These are phyloP conservation scores for Aspergillus tubingensis DNA, from an alignment of 2,329 filamentous ascomycete genomes.

Conservation along the genomic window DNA sequence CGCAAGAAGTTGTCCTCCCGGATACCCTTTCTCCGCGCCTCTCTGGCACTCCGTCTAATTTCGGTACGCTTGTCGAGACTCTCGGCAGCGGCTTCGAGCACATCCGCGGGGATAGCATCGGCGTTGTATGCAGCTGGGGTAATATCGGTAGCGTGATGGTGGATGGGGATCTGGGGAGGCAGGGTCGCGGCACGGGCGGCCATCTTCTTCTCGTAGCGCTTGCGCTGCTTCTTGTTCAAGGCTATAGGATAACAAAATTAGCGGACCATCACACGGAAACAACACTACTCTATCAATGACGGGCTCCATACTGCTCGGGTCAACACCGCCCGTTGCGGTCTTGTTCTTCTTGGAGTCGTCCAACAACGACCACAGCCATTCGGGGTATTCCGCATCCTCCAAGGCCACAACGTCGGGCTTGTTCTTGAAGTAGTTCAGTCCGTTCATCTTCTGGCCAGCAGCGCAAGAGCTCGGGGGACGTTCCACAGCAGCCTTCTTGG, in stretches of 20 bases:
- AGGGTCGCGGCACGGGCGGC: conserved; percentile 42
- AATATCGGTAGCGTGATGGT: conserved; percentile 50
- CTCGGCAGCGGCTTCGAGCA: conserved; percentile 36
- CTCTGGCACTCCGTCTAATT: conserved; percentile 48
- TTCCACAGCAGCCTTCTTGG: conserved; percentile 28
- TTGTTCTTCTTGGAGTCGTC: conserved; percentile 38
- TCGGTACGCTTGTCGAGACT: conserved; percentile 42
- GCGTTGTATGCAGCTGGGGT: conserved; percentile 41
- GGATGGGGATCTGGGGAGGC: conserved; percentile 46
- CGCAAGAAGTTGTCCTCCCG: conserved; percentile 52
- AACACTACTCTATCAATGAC: not conserved
- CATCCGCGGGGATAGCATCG: conserved; percentile 22
- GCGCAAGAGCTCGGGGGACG: conserved; percentile 42
- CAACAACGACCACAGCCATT: conserved; percentile 50
- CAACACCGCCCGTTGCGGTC: conserved; percentile 40
- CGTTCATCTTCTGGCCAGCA: conserved; percentile 43
- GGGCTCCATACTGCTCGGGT: conserved; percentile 40
- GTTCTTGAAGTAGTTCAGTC: conserved; percentile 51
- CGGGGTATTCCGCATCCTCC: conserved; percentile 52
- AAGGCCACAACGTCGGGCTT: conserved; percentile 47
- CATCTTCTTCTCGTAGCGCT: conserved; percentile 50
- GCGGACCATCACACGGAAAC: not conserved
- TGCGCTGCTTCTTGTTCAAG: conserved; percentile 51
- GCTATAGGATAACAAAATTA: conserved; percentile 30
- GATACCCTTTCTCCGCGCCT: conserved; percentile 49